Base-by-base conservation (phyloP, 352 stramenopile genomes). In the Blastocystis sp. region DNA sequence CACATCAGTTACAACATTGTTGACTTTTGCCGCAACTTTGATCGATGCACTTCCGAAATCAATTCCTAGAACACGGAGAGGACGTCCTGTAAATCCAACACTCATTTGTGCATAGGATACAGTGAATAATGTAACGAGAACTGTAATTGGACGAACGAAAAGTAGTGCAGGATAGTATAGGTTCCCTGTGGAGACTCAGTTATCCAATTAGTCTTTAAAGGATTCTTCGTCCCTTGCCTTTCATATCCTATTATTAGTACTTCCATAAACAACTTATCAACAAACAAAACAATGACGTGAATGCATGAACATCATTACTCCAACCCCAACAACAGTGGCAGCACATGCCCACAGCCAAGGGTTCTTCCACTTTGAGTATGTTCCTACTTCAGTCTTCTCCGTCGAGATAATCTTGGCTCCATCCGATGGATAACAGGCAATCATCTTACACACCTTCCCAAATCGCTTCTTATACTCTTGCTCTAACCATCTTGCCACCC, bases 401-500 rank as follows among this genome's bases (percentile, higher is more conserved):
- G 5, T 52, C 0, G 7, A 43, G 24, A 86, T 78, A 39, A 86
- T 29, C 16, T 42, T n/a, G n/a, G 75, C 75, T 58, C 75, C 75
- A 29, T 86, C 54, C 29, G 37, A 54, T 0, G 75, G 75, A 0
- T 14, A 19, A 7, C 46, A 73, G 37, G 61, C 35, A 57, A 86
- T 74, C 35, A 42, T 49, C 16, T 24, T 43, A 49, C 75, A 86
- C 29, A 54, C 7, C 21, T 63, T 75, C 24, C 75, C 75, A n/a
- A 57, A 74, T 7, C 63, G 63, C 27, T 81, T 19, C 42, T 94
- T 92, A 90, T 97, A 97, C 29, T 93, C 91, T 6, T 89, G 65
- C 83, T 93, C 88, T 43, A 97, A 91, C 57, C 93, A 89, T 66
- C 91, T 90, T 66, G 93, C 90, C 29, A 95, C 87, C 2, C 88